These are phyloP conservation scores for Wallacemonas sp. DNA, from an alignment of 208 protist genomes.

Conservation along the genomic window DNA sequence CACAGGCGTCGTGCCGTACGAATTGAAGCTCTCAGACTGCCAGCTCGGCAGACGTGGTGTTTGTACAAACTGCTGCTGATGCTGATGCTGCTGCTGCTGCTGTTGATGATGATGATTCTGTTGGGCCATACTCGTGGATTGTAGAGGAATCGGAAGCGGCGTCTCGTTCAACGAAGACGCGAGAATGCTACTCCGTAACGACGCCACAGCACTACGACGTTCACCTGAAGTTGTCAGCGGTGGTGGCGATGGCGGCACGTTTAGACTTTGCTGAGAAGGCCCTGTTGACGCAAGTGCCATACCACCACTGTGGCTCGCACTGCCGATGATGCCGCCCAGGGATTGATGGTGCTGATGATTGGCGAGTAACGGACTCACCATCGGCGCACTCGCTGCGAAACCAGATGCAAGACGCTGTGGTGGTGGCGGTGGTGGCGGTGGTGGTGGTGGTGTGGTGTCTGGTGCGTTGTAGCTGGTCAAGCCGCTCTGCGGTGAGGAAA, in stretches of 20 bases:
- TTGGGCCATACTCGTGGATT: no score
- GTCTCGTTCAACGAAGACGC: background rate
- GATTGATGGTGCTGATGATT: conserved; percentile 1
- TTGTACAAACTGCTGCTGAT: no score
- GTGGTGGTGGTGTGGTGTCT: no score
- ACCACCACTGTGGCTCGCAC: no score
- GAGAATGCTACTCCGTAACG: background rate
- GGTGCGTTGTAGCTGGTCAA: no score
- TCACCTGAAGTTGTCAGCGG: background rate
- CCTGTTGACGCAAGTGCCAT: no score
- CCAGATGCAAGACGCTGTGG: background rate
- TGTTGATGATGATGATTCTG: background rate
- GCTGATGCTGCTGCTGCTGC: background rate
- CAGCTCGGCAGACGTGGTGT: background rate
- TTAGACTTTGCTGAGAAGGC: no score
- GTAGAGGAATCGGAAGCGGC: background rate
- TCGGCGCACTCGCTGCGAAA: background rate
- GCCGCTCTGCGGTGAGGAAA: no score
- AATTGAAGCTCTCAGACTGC: background rate
- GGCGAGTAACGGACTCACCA: background rate
- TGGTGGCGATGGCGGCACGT: no score
- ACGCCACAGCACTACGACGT: background rate
- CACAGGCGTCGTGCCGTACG: background rate
- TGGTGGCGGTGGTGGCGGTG: no score
- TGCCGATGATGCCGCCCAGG: background rate